phyloP scores from a whole-genome alignment of 2,329 filamentous ascomycete genomes.

The Penicillium freii region DNA sequence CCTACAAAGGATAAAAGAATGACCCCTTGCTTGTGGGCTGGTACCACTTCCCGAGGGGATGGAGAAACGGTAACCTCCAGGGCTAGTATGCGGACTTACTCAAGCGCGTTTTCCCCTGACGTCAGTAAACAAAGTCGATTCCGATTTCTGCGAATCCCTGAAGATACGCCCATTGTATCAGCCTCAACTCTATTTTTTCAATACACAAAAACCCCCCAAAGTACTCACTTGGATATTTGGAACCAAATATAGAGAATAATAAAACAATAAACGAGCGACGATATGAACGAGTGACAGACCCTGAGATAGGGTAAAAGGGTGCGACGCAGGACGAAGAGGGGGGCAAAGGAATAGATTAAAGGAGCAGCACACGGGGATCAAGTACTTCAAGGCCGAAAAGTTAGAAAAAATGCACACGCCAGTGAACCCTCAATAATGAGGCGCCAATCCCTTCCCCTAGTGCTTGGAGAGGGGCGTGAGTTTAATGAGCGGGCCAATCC shows the following conservation, averaged over 20 bases:
- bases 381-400: conserved; percentile 12
- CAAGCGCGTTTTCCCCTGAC: conserved; percentile 20
- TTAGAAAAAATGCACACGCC: background rate
- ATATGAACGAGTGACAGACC: conserved; percentile 13
- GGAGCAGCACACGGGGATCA: conserved; percentile 16
- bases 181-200: conserved; percentile 3
- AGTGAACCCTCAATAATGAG: conserved; percentile 2
- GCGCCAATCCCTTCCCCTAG: conserved; percentile 4
- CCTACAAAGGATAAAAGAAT: conserved; percentile 14
- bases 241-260: background rate
- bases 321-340: background rate
- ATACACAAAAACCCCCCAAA: background rate
- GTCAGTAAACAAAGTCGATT: conserved; percentile 21
- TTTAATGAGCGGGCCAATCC: conserved; percentile 21
- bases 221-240: background rate
- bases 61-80: background rate
- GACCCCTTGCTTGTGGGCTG: conserved; percentile 21
- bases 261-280: conserved; percentile 7
- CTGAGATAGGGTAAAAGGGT: conserved; percentile 13
- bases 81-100: conserved; percentile 20
- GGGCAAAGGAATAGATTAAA: conserved; percentile 3
- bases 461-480: conserved; percentile 8
- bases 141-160: background rate
- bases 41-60: conserved; percentile 4
- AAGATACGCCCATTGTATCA: background rate